These are phyloP conservation scores for Carnegiea gigantea DNA, from an alignment of 179 eudicot genomes.

Conservation along the genomic window DNA sequence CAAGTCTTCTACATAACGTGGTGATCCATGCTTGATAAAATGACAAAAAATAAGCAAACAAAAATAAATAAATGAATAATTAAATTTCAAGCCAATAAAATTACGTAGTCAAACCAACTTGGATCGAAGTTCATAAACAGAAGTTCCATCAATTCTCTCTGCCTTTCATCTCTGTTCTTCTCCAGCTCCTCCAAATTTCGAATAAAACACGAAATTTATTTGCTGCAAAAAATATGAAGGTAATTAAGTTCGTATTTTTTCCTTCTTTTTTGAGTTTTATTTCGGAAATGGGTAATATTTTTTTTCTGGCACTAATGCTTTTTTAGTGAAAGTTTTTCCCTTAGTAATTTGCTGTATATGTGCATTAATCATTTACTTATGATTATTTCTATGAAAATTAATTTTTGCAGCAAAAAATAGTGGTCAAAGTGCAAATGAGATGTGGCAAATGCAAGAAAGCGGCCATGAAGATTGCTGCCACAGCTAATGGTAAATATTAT, in stretches of 20 bases:
- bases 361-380: too few relatives aligned
- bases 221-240: conserved; percentile 19
- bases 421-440: conserved; percentile 25
- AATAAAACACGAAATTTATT: not conserved
- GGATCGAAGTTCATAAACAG: not conserved
- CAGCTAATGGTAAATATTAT: conserved; percentile 24
- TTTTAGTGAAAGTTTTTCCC: too few relatives aligned
- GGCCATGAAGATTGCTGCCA: conserved; percentile 42
- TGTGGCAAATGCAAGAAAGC: conserved; percentile 38
- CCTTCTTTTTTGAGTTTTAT: not conserved
- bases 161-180: conserved; percentile 6
- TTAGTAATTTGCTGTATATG: too few relatives aligned
- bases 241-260: not conserved
- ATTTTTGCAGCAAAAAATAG: conserved; percentile 37
- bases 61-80: not conserved
- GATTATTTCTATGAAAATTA: not conserved
- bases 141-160: not conserved
- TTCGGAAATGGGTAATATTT: too few relatives aligned
- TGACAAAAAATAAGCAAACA: not conserved
- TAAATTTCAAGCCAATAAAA: not conserved
- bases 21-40: conserved; percentile 5
- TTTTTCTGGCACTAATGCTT: too few relatives aligned
- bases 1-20: conserved; percentile 9
- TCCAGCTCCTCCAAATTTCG: not conserved
- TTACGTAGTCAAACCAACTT: not conserved